phyloP scores from a whole-genome alignment of 2,329 filamentous ascomycete genomes.

The Achaetomium macrosporum region DNA sequence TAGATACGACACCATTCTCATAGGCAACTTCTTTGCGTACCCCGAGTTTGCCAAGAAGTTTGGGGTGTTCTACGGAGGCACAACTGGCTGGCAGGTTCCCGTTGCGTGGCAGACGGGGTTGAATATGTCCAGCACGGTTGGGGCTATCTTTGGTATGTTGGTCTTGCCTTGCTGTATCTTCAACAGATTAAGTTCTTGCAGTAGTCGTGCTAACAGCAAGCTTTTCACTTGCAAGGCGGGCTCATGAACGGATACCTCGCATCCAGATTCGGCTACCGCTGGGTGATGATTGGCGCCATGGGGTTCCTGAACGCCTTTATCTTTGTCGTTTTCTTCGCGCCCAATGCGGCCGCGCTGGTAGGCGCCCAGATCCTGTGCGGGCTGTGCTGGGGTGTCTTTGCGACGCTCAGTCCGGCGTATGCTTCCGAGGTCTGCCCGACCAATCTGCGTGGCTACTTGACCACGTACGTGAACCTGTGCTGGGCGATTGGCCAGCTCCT shows the following conservation, averaged over 20 bases:
- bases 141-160: constrained; percentile 27
- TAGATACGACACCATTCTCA: constrained; percentile 27
- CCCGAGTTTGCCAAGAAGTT: constrained; percentile 30
- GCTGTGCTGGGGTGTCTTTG: constrained; percentile 43
- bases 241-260: constrained; percentile 39
- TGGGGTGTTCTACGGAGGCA: constrained; percentile 6
- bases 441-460: constrained; percentile 46
- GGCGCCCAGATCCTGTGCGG: constrained; percentile 43
- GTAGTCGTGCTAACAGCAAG: background rate
- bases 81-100: constrained; percentile 34
- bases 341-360: constrained; percentile 37
- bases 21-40: constrained; percentile 26
- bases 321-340: constrained; percentile 46
- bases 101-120: constrained; percentile 48
- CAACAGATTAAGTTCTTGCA: background rate
- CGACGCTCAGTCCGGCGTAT: constrained; percentile 47
- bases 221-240: constrained; percentile 27
- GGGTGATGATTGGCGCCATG: constrained; percentile 39
- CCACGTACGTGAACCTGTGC: constrained; percentile 51
- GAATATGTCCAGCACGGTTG: constrained; percentile 32
- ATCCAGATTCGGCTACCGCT: constrained; percentile 38
- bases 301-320: constrained; percentile 38
- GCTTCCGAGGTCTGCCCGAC: constrained; percentile 47
- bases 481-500: constrained; percentile 51
- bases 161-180: background rate